Percentiles rank a stretch among this genome's conserved stretches.
phyloP scores from a whole-genome alignment of 148 eudicot species.

The Mesembryanthemum crystallinum region DNA sequence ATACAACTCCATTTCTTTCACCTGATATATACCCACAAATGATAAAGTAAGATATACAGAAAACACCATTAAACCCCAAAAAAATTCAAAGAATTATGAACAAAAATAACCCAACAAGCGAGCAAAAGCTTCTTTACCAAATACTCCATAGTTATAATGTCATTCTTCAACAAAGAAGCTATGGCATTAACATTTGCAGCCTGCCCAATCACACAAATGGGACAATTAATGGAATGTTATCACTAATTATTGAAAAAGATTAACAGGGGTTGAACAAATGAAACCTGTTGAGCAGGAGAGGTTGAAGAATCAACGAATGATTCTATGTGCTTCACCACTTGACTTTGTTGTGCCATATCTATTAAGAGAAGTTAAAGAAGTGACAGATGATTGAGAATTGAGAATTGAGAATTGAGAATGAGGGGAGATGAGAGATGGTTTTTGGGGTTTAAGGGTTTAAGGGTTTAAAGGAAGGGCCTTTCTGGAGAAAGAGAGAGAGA shows the following conservation, averaged over 20 bases:
- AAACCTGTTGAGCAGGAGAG: conserved; percentile 66
- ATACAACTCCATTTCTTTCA: conserved; percentile 86
- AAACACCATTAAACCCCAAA: background rate
- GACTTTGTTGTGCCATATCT: conserved; percentile 41
- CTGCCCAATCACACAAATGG: conserved; percentile 35
- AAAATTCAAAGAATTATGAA: background rate
- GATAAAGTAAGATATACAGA: background rate
- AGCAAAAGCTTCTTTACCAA: conserved; percentile 36
- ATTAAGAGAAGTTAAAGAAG: background rate
- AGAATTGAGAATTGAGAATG: background rate
- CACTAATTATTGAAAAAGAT: background rate
- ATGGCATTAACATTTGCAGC: conserved; percentile 56
- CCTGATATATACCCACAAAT: conserved; percentile 39
- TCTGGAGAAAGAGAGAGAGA: background rate
- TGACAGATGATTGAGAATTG: conserved; percentile 1
- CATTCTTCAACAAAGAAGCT: conserved; percentile 64
- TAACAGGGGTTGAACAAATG: background rate
- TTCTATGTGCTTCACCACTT: conserved; percentile 55
- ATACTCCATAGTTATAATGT: conserved; percentile 52
- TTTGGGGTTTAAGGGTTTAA: conserved; percentile 17
- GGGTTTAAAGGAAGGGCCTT: background rate
- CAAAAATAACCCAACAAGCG: background rate
- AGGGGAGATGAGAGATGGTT: background rate
- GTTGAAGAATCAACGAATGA: conserved; percentile 60
- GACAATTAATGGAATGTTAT: background rate